Percentiles rank a stretch among this genome's conserved stretches.
These are phyloP conservation scores for Papiliotrema terrestris DNA, from an alignment of 1,284 basidiomycete species.

Conservation along the genomic window DNA sequence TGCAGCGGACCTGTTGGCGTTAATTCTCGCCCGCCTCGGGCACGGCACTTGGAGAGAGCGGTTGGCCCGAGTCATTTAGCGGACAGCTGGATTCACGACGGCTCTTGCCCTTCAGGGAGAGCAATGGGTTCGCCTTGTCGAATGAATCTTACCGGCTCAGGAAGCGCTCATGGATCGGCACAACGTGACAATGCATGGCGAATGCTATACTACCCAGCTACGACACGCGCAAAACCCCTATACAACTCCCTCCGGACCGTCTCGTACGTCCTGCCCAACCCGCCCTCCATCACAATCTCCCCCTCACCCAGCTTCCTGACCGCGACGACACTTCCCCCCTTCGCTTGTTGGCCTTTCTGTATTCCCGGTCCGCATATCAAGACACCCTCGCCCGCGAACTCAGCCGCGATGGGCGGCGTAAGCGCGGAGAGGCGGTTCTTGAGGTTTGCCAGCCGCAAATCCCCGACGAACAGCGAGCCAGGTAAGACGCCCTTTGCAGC, in stretches of 20 bases:
- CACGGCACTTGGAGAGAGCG: too few relatives aligned
- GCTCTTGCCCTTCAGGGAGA: too few relatives aligned
- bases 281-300: slow-evolving; percentile 81
- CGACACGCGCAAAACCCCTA: slow-evolving; percentile 77
- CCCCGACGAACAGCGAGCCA: slow-evolving; percentile 90
- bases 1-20: too few relatives aligned
- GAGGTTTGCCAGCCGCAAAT: slow-evolving; percentile 81
- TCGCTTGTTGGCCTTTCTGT: slow-evolving; percentile 54
- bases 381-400: slow-evolving; percentile 90
- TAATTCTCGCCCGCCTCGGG: too few relatives aligned
- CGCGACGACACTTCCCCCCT: slow-evolving; percentile 70
- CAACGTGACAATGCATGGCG: too few relatives aligned
- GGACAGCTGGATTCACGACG: too few relatives aligned
- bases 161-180: too few relatives aligned
- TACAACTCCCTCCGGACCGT: slow-evolving; percentile 82
- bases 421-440: slow-evolving; percentile 70
- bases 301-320: slow-evolving; percentile 82
- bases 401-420: slow-evolving; percentile 66
- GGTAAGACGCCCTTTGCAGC: slow-evolving; percentile 61
- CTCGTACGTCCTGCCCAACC: slow-evolving; percentile 82
- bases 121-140: too few relatives aligned
- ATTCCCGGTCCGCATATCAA: slow-evolving; percentile 71
- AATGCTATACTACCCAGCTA: slow-evolving; percentile 30
- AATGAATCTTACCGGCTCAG: too few relatives aligned
- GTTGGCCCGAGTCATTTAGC: too few relatives aligned